A percentile compares a stretch with the other conserved stretches of the same genome.
Conservation (phyloP, 176 grass and related monocot species). For the Bromus sterilis region DNA sequence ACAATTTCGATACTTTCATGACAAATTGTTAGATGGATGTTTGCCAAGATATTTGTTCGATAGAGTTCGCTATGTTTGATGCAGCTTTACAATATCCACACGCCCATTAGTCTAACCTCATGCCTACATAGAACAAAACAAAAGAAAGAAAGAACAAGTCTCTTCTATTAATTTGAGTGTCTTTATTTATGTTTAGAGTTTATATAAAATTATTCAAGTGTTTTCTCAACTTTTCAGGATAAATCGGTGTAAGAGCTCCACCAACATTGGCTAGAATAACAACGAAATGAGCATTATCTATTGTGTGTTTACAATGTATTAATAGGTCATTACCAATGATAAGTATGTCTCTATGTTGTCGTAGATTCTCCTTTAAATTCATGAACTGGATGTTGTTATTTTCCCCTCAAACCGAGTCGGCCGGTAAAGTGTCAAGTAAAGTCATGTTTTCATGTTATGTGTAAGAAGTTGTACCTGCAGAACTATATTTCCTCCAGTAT, state of each 20-base stretch:
- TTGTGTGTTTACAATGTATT: conserved; percentile 14
- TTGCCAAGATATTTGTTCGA: background rate
- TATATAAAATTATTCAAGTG: conserved; percentile 1
- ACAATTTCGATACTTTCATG: background rate
- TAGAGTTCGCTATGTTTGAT: background rate
- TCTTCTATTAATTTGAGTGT: background rate
- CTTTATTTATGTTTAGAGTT: background rate
- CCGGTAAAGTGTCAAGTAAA: conserved; percentile 13
- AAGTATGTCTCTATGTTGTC: background rate
- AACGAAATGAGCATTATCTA: background rate
- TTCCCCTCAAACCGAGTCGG: background rate
- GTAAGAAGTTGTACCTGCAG: background rate
- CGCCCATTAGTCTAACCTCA: background rate
- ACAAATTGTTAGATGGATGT: background rate
- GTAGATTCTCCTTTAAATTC: conserved; percentile 29
- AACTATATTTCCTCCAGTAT: background rate
- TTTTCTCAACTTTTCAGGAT: conserved; percentile 24
- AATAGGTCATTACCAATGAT: conserved; percentile 15
- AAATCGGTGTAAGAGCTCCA: background rate
- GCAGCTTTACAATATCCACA: background rate
- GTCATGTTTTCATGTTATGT: conserved; percentile 4
- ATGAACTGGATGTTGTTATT: conserved; percentile 5
- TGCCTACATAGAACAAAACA: background rate
- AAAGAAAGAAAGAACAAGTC: background rate
- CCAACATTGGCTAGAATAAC: conserved; percentile 44